Evolutionary conservation across 1,284 basidiomycete genomes (phyloP), one percentile per base, ranked within the genome.

Genomic region (Cryptococcus hybrid): DNA sequence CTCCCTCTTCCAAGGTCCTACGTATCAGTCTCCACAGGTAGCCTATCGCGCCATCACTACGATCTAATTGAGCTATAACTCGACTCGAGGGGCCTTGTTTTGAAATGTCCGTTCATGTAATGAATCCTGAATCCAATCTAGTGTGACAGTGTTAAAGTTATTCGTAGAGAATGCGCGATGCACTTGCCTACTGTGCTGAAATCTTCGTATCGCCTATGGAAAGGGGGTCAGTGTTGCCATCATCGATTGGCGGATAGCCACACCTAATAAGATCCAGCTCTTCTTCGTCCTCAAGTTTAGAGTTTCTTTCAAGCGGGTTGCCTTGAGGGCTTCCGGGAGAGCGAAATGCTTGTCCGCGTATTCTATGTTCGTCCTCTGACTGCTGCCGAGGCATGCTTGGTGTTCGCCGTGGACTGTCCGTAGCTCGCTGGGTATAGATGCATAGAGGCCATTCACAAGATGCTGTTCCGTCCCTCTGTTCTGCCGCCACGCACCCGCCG

Each of bases 101-200:
- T 84, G 82, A 56, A 82, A 76, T 13, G 83, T 88, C 36, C 91
- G 83, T 69, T 97, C 92, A 42, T 90, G 84, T 53, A 94, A 85
- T 2, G 92, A 91, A 78, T 97, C 93, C 71, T 95, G 89, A 57
- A 97, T 89, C 93, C 92, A 97, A 76, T 97, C 92, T 86, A 24
- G 24, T 24, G 24, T 24, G 24, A 24, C 24, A 24, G 24, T 24
- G 24, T 24, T 24, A 24, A 24, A 24, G 24, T 24, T 24, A 24
- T 24, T 24, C 24, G 24, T 24, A 24, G 24, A 24, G 24, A 24
- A 24, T 18, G 34, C 13, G 15, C n/a, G 18, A 34, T 30, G 13
- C 11, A 75, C 82, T 68, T 64, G 85, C 86, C 87, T 56, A 88
- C 88, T 37, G 87, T 88, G 30, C 86, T 88, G 71, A 95, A 94